Evolutionary conservation across 768 basidiomycete species (phyloP), one percentile per base, ranked within the genome.

Genomic region (Wakefieldia striispora): DNA sequence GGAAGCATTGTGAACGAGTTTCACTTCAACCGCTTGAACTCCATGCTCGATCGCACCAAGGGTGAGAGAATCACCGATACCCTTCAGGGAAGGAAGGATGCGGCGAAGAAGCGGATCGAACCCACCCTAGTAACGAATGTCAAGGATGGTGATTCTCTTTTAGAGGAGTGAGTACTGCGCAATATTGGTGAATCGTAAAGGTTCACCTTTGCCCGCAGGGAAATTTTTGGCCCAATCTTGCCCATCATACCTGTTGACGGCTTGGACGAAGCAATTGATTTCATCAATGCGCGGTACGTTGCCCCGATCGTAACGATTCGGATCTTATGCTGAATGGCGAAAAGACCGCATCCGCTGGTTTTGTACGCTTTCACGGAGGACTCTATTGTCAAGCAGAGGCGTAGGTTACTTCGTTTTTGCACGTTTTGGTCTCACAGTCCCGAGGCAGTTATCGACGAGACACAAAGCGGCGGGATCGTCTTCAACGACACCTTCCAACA

Each of bases 151-250:
- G 89, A 91, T 68, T 64, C 78, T 0, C 62, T 89, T 24, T 68
- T 91, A 64, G 76, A 81, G 54, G 80, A 79, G 81, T 84, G 50
- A 40, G 76, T 11, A 21, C n/a, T 17, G 9, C 34, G 10, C 23
- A 9, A 12, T 9, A 31, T 63, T 2, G 34, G 20, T 13, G 27
- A n/a, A 16, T n/a, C n/a, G n/a, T 12, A 6, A 2, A 23, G 6
- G 21, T 36, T 53, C 21, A 42, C 27, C 2, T 8, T 27, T 21
- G 6, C 46, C 9, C 6, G n/a, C 54, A 88, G 86, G 51, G 88
- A 90, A 61, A 62, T 88, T 3, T 91, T 91, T 55, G 88, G 86
- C 0, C 88, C 88, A 0, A 63, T 90, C 20, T 58, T 90, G 7
- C 81, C 87, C 1, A 72, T 91, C 39, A 57, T 88, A 11, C 69